phyloP scores from a whole-genome alignment of 495 filamentous ascomycete genomes.

The Penicillium canariense region DNA sequence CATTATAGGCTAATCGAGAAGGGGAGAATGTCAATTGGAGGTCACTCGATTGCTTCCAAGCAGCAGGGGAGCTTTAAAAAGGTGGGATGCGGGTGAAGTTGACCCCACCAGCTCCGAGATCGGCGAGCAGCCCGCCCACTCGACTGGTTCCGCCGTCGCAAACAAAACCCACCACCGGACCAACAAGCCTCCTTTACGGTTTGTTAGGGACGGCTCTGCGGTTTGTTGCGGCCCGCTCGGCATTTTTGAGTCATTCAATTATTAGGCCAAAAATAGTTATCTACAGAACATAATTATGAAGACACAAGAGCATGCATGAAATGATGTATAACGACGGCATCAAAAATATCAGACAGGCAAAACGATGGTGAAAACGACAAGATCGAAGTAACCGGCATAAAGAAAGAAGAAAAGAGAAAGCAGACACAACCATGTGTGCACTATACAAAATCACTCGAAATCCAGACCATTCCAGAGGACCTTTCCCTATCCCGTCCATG shows the following conservation, averaged over 20 bases:
- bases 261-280: not conserved
- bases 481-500: constrained; percentile 17
- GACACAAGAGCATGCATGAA: constrained; percentile 32
- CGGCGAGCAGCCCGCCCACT: constrained; percentile 16
- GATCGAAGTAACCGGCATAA: constrained; percentile 14
- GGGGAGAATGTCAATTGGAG: constrained; percentile 13
- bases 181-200: not conserved
- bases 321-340: constrained; percentile 23
- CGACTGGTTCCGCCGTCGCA: not conserved
- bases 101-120: constrained; percentile 33
- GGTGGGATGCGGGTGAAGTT: constrained; percentile 28
- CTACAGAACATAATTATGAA: not conserved
- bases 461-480: constrained; percentile 16
- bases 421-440: constrained; percentile 26
- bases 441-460: constrained; percentile 22
- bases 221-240: not conserved
- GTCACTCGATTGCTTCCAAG: constrained; percentile 15
- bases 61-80: constrained; percentile 25
- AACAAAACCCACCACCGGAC: not conserved
- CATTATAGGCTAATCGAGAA: constrained; percentile 32
- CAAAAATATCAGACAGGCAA: constrained; percentile 18
- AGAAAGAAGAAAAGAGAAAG: constrained; percentile 13
- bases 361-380: constrained; percentile 13
- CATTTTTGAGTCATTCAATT: not conserved
- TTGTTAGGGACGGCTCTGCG: not conserved